These are phyloP conservation scores for Tuber indicum DNA, from an alignment of 495 filamentous ascomycete species.

Conservation along the genomic window DNA sequence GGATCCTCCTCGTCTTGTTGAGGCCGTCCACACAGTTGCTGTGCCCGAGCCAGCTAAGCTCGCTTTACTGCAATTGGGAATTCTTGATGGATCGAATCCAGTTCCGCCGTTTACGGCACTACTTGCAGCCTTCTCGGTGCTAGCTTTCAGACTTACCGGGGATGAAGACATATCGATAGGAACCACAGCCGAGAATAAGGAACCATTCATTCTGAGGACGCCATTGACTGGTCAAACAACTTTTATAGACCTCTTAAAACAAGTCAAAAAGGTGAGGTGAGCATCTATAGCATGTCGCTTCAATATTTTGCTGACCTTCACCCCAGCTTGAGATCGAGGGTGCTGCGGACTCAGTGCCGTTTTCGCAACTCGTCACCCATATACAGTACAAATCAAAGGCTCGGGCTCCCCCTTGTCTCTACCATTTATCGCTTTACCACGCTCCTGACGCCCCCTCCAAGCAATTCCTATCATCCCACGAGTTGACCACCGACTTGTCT, in stretches of 20 bases:
- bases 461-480: slow-evolving; percentile 39
- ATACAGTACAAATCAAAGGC: slow-evolving; percentile 47
- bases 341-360: slow-evolving; percentile 48
- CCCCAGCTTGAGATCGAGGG: slow-evolving; percentile 44
- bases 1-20: slow-evolving; percentile 44
- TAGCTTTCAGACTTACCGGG: slow-evolving; percentile 51
- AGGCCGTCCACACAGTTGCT: slow-evolving; percentile 49
- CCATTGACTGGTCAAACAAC: slow-evolving; percentile 45
- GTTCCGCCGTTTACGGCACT: slow-evolving; percentile 48
- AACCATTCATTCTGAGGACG: slow-evolving; percentile 49
- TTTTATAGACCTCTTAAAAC: slow-evolving; percentile 46
- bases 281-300: neutral
- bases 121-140: slow-evolving; percentile 48
- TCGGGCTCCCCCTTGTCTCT: slow-evolving; percentile 46
- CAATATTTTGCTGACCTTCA: slow-evolving; percentile 12
- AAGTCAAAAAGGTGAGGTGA: slow-evolving; percentile 48
- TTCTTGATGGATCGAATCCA: slow-evolving; percentile 42
- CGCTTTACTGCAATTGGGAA: slow-evolving; percentile 45
- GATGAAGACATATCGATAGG: slow-evolving; percentile 52
- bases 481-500: slow-evolving; percentile 47
- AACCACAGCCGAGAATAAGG: slow-evolving; percentile 47
- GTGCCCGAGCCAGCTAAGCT: slow-evolving; percentile 44
- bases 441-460: slow-evolving; percentile 46
- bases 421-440: slow-evolving; percentile 51
- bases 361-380: slow-evolving; percentile 47